Evolutionary conservation across 2,329 filamentous ascomycete species (phyloP).

Genomic region (Aspergillus sp.): DNA sequence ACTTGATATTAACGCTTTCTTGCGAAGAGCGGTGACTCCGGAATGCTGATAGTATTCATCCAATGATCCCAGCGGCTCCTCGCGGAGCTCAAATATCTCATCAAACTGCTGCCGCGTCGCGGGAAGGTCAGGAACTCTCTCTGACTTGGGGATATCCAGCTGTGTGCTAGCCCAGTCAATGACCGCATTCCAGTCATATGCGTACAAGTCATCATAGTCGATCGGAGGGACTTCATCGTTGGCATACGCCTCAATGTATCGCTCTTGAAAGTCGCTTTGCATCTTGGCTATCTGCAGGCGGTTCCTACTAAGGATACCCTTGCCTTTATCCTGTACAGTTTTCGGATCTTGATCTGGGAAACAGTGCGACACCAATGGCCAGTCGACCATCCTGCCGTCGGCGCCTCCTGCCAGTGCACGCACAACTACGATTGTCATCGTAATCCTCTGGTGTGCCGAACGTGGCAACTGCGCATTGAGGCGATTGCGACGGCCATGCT

Average conservation of each 20-base stretch:
- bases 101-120: constrained; percentile 48
- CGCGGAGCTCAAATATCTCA: constrained; percentile 46
- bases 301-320: constrained; percentile 41
- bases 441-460: constrained; percentile 40
- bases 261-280: constrained; percentile 52
- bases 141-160: constrained; percentile 44
- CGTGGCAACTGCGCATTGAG: constrained; percentile 30
- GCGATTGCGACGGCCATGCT: constrained; percentile 30
- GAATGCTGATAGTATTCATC: constrained; percentile 43
- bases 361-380: constrained; percentile 47
- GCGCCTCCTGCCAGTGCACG: constrained; percentile 51
- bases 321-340: constrained; percentile 46
- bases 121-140: constrained; percentile 48
- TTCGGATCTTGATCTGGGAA: constrained; percentile 47
- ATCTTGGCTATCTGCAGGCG: constrained; percentile 48
- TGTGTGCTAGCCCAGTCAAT: constrained; percentile 52
- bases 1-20: constrained; percentile 39
- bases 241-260: constrained; percentile 51
- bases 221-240: constrained; percentile 48
- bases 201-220: constrained; percentile 48
- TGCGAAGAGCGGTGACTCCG: constrained; percentile 38
- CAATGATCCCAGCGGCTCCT: constrained; percentile 36
- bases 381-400: constrained; percentile 49
- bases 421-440: constrained; percentile 49
- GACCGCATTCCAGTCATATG: constrained; percentile 52